Evolutionary conservation across 179 eudicot species (phyloP).

Genomic region (Beta macrorhiza): DNA sequence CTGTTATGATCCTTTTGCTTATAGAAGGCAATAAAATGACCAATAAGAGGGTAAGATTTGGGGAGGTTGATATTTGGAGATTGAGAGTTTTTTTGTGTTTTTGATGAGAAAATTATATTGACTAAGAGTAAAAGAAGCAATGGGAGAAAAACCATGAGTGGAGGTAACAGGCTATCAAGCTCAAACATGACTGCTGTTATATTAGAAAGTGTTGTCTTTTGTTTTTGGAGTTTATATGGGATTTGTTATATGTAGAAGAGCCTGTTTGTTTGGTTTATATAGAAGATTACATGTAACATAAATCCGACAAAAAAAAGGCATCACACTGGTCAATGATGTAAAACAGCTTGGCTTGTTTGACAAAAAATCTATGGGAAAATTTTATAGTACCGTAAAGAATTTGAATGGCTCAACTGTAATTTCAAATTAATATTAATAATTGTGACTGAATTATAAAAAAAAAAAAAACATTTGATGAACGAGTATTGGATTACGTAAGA

Average conservation of each 20-base stretch:
- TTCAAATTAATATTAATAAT: too few species aligned
- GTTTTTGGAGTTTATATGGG: neutral
- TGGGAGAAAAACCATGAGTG: slow-evolving; percentile 18
- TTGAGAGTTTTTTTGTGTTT: neutral
- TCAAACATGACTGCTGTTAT: slow-evolving; percentile 20
- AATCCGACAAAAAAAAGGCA: too few species aligned
- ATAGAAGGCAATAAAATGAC: slow-evolving; percentile 18
- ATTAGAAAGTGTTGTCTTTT: neutral
- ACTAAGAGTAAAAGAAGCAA: slow-evolving; percentile 12
- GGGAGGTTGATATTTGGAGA: neutral
- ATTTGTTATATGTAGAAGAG: neutral
- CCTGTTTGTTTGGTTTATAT: too few species aligned
- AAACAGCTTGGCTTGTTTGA: too few species aligned
- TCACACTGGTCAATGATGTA: too few species aligned
- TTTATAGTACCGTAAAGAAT: too few species aligned
- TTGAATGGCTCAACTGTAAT: too few species aligned
- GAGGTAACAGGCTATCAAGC: neutral
- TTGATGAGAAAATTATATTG: neutral
- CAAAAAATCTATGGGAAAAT: too few species aligned
- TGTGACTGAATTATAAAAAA: too few species aligned
- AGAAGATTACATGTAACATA: too few species aligned
- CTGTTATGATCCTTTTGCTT: slow-evolving; percentile 15
- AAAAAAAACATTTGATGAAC: too few species aligned
- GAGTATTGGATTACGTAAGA: too few species aligned
- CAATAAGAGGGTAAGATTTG: slow-evolving; percentile 28